Evolutionary conservation across 768 basidiomycete species (phyloP), one percentile per base, ranked within the genome.

Genomic region (Agaricus bisporus): DNA sequence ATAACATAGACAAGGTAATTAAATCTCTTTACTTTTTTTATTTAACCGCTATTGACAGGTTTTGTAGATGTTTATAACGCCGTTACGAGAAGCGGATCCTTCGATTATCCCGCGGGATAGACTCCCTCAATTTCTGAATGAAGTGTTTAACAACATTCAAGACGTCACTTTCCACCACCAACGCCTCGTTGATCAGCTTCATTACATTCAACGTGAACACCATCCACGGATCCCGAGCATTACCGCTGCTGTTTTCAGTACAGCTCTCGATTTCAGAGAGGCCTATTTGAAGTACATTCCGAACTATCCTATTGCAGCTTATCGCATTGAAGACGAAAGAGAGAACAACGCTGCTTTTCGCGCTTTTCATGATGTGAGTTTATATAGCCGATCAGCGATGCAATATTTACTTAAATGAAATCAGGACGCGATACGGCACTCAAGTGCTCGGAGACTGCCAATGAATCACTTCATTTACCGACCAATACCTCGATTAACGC

Each of bases 381-480:
- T 2, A 37, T 10, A 45, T 49, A 2, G n/a, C 28, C 18, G 22
- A n/a, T 11, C 11, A 8, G 4, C 22, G 2, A 7, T 9, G 32
- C 28, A 17, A 48, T 43, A 49, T 39, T n/a, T 20, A 20, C 17
- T 28, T 4, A 18, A 29, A 28, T 14, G 15, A 10, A 35, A 26
- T 22, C 28, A 79, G 76, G 67, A 69, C 55, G 72, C 72, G 37
- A 63, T 73, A 8, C 81, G 86, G 35, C 85, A 91, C 60, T 82
- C 86, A 0, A 86, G 88, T 54, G 82, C 93, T 0, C 85, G 88
- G 61, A 80, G 86, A 47, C 76, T 90, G 28, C 91, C 91, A 59
- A 88, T 99, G 81, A 93, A 93, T 65, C 86, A 78, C 59, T 98
- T 98, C 69, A 86, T 95, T 62, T 85, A 91, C 58, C 82, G 93